Evolutionary conservation across 2,329 filamentous ascomycete genomes (phyloP).

Genomic region (Cordyceps fumosorosea): DNA sequence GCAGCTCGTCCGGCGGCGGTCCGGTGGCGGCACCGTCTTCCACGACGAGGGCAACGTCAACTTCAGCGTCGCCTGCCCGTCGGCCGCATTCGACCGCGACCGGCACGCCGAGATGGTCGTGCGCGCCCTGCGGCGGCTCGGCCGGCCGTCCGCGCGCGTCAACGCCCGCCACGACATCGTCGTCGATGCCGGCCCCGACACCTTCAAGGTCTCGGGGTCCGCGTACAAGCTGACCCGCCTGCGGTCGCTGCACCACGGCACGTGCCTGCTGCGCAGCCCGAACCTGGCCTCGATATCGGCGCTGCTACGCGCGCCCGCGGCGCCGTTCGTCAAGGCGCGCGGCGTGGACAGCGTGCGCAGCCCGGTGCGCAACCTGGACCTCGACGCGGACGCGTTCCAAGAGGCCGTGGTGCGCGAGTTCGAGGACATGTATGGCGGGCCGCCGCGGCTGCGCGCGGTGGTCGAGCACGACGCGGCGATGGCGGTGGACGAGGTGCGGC

Average conservation of each 20-base stretch:
- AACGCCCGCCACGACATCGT: conserved; percentile 95
- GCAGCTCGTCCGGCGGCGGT: conserved; percentile 71
- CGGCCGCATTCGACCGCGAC: conserved; percentile 69
- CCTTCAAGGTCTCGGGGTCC: conserved; percentile 83
- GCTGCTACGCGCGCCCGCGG: conserved; percentile 72
- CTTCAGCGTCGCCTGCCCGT: conserved; percentile 84
- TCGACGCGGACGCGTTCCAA: conserved; percentile 42
- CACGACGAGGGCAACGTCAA: conserved; percentile 93
- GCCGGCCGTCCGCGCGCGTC: conserved; percentile 57
- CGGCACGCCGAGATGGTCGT: conserved; percentile 91
- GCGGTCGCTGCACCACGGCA: conserved; percentile 86
- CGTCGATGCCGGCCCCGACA: conserved; percentile 40
- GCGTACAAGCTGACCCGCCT: conserved; percentile 86
- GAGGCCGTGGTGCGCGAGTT: conserved; percentile 60
- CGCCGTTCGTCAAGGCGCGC: conserved; percentile 67
- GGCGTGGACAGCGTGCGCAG: conserved; percentile 91
- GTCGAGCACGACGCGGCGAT: conserved; percentile 45
- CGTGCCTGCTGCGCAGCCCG: conserved; percentile 72
- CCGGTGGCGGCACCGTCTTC: conserved; percentile 88
- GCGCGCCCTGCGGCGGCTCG: conserved; percentile 61
- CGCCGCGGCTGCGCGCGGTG: conserved; percentile 25
- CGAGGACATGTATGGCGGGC: conserved; percentile 52
- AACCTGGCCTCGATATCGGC: conserved; percentile 63
- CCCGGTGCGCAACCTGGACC: conserved; percentile 69
- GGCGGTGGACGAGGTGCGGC: conserved; percentile 42